Evolutionary conservation across 495 filamentous ascomycete species (phyloP).

Genomic region (Annulohypoxylon nitens): DNA sequence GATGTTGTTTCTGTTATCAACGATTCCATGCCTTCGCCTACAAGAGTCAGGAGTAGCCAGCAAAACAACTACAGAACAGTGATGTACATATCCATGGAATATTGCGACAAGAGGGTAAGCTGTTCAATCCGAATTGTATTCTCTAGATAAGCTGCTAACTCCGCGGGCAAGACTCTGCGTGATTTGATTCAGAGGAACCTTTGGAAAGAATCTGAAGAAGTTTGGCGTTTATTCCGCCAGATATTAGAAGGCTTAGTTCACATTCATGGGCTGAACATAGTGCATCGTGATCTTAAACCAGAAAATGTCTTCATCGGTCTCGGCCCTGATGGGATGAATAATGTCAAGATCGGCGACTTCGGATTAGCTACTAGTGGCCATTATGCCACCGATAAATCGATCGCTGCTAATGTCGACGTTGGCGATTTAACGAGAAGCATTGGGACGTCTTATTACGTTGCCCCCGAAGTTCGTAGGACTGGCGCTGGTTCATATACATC

Average conservation of each 20-base stretch:
- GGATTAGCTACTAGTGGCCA: constrained; percentile 92
- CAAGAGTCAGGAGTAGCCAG: constrained; percentile 50
- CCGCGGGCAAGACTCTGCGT: constrained; percentile 75
- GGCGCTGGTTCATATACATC: constrained; percentile 83
- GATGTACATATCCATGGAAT: constrained; percentile 83
- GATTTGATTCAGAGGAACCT: constrained; percentile 88
- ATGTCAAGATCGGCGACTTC: constrained; percentile 96
- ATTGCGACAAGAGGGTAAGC: constrained; percentile 89
- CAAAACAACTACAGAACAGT: constrained; percentile 55
- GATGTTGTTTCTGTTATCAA: constrained; percentile 42
- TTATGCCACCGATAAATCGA: constrained; percentile 73
- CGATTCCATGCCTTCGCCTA: constrained; percentile 47
- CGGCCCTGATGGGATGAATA: constrained; percentile 77
- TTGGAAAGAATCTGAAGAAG: constrained; percentile 76
- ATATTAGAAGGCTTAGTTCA: constrained; percentile 91
- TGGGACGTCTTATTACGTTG: constrained; percentile 95
- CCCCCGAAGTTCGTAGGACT: constrained; percentile 85
- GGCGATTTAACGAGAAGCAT: constrained; percentile 82
- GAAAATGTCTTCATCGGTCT: constrained; percentile 91
- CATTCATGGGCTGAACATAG: constrained; percentile 91
- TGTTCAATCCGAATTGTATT: not conserved
- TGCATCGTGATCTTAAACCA: constrained; percentile 97
- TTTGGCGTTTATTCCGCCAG: constrained; percentile 92
- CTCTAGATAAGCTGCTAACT: constrained; percentile 11
- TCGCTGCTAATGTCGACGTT: constrained; percentile 65